phyloP scores from a whole-genome alignment of 371 early-diverging fungal species.

The Apophysomyces trapeziformis region DNA sequence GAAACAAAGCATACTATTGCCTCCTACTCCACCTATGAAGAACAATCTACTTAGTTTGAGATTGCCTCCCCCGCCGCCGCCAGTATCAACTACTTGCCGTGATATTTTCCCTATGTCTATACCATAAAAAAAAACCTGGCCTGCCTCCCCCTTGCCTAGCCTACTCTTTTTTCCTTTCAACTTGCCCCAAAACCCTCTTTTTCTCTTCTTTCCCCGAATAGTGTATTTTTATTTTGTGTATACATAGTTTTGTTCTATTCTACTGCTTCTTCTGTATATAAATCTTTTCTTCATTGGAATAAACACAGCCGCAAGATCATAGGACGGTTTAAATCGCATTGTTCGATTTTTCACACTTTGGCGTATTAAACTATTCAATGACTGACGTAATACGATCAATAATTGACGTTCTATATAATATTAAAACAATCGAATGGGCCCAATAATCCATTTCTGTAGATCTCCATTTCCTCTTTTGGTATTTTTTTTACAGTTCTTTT shows the following conservation, averaged over 20 bases:
- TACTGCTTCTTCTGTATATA: slow-evolving; percentile 10
- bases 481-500: too few relatives aligned
- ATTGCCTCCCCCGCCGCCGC: neutral
- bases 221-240: neutral
- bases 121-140: neutral
- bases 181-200: neutral
- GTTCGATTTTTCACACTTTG: too few relatives aligned
- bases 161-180: neutral
- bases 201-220: neutral
- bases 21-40: neutral
- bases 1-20: slow-evolving; percentile 1
- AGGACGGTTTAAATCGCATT: too few relatives aligned
- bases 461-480: too few relatives aligned
- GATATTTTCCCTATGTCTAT: slow-evolving; percentile 6
- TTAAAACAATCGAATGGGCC: too few relatives aligned
- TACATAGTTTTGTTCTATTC: slow-evolving; percentile 6
- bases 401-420: too few relatives aligned
- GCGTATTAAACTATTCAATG: too few relatives aligned
- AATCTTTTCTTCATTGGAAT: neutral
- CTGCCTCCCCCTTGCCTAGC: neutral
- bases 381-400: too few relatives aligned
- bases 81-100: neutral
- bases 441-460: too few relatives aligned
- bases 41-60: slow-evolving; percentile 1
- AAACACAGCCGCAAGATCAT: too few relatives aligned